A percentile compares a stretch with the other conserved stretches of the same genome.
These are phyloP conservation scores for Lumnitzera racemosa DNA, from an alignment of 345 rosid species.

Conservation along the genomic window DNA sequence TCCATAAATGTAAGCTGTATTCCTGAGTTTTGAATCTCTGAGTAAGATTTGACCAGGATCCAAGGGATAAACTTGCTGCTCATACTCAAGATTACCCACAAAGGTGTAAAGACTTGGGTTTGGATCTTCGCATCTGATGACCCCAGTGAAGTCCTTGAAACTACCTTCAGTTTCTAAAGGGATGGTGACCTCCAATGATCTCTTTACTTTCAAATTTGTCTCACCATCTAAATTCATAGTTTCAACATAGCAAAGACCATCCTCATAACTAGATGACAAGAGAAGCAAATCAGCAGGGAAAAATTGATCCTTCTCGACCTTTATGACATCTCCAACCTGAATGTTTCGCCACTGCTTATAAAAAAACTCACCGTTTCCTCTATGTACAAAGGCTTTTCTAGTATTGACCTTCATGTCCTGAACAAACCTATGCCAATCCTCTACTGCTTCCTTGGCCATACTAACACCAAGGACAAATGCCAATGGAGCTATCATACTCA, in stretches of 20 bases:
- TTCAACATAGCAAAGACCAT: conserved; percentile 97
- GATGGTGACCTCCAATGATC: conserved; percentile 71
- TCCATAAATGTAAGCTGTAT: conserved; percentile 82
- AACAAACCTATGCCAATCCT: conserved; percentile 95
- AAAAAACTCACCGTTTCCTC: conserved; percentile 52
- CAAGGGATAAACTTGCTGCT: conserved; percentile 53
- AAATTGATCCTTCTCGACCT: conserved; percentile 89
- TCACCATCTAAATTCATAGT: conserved; percentile 99
- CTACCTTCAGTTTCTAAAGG: conserved; percentile 54
- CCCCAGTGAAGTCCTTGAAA: conserved; percentile 60
- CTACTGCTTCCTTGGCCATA: conserved; percentile 94
- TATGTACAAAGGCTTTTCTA: conserved; percentile 59
- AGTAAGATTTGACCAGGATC: conserved; percentile 93
- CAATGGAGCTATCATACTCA: conserved; percentile 95
- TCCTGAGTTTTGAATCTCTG: conserved; percentile 96
- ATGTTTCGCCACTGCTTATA: conserved; percentile 64
- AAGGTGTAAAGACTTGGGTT: conserved; percentile 91
- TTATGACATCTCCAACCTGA: conserved; percentile 79
- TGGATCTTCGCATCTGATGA: conserved; percentile 84
- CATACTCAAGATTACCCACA: conserved; percentile 72
- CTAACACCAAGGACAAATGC: conserved; percentile 93
- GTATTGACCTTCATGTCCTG: conserved; percentile 88
- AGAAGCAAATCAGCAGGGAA: conserved; percentile 94
- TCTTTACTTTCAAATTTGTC: conserved; percentile 88
- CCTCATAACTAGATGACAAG: conserved; percentile 84